Percentiles rank a stretch among this genome's conserved stretches.
These are phyloP conservation scores for Ceratocystis ficicola DNA, from an alignment of 2,329 filamentous ascomycete genomes.

Conservation along the genomic window DNA sequence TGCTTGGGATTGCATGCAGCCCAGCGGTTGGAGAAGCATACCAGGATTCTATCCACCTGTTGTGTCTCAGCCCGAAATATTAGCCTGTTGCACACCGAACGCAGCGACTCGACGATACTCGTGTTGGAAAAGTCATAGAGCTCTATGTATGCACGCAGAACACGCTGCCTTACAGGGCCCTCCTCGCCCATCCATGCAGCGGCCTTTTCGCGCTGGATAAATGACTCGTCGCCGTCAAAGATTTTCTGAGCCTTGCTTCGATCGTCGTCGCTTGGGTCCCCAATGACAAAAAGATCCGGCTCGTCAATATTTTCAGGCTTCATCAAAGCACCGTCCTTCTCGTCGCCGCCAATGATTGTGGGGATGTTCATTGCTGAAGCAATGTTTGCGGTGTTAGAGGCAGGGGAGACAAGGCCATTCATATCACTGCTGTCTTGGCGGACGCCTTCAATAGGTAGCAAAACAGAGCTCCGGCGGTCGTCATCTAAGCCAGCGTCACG, in stretches of 20 bases:
- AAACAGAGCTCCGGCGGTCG: slow-evolving; percentile 30
- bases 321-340: slow-evolving; percentile 25
- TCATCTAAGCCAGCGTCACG: slow-evolving; percentile 28
- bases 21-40: slow-evolving; percentile 81
- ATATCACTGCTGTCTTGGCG: slow-evolving; percentile 30
- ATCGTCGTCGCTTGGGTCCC: slow-evolving; percentile 55
- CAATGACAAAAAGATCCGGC: slow-evolving; percentile 42
- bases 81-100: slow-evolving; percentile 68
- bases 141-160: slow-evolving; percentile 71
- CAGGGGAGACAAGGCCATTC: slow-evolving; percentile 31
- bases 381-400: slow-evolving; percentile 30
- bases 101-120: slow-evolving; percentile 66
- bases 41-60: slow-evolving; percentile 87
- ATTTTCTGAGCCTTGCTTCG: slow-evolving; percentile 68
- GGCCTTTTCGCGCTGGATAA: slow-evolving; percentile 65
- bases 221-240: slow-evolving; percentile 71
- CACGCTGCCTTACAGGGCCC: slow-evolving; percentile 45
- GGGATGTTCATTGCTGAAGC: slow-evolving; percentile 22
- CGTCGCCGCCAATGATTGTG: slow-evolving; percentile 37
- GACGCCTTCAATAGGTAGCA: slow-evolving; percentile 34
- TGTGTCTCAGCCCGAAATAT: slow-evolving; percentile 86
- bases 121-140: slow-evolving; percentile 75
- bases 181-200: slow-evolving; percentile 82
- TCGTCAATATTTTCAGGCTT: slow-evolving; percentile 41
- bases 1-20: slow-evolving; percentile 85